phyloP scores from a whole-genome alignment of 1,139 yeast genomes.

The Pichiaceae sp. region DNA sequence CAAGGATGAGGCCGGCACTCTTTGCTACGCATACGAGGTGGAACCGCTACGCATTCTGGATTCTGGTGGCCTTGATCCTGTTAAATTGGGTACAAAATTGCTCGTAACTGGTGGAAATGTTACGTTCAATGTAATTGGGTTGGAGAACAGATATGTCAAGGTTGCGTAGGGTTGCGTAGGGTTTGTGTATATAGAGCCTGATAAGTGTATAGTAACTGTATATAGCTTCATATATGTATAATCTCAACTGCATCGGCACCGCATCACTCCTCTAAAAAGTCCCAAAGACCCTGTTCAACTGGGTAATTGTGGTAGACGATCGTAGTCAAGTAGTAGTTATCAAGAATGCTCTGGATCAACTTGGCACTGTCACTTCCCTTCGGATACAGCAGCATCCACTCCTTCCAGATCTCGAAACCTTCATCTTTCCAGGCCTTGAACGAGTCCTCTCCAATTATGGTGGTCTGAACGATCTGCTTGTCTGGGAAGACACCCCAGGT shows the following conservation, averaged over 20 bases:
- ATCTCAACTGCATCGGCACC: neutral
- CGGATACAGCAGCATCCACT: conserved; percentile 82
- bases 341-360: conserved; percentile 52
- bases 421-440: conserved; percentile 93
- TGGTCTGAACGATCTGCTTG: conserved; percentile 78
- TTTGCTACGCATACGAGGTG: conserved; percentile 29
- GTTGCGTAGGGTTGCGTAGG: neutral
- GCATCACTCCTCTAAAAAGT: conserved; percentile 31
- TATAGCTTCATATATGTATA: too few relatives aligned
- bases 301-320: conserved; percentile 79
- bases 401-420: conserved; percentile 83
- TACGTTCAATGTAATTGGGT: conserved; percentile 16
- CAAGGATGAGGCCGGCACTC: conserved; percentile 28
- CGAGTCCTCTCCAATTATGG: conserved; percentile 80
- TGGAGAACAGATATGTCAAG: conserved; percentile 7
- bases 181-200: too few relatives aligned
- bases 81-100: conserved; percentile 28
- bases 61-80: conserved; percentile 19
- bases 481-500: conserved; percentile 97
- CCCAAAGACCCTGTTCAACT: conserved; percentile 75
- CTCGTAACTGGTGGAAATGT: conserved; percentile 21
- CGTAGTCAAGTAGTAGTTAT: conserved; percentile 68
- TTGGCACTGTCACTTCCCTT: conserved; percentile 45
- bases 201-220: neutral
- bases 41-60: conserved; percentile 23